Conservation (phyloP, 2,329 filamentous ascomycete genomes). For the Pestalotiopsis sp. region DNA sequence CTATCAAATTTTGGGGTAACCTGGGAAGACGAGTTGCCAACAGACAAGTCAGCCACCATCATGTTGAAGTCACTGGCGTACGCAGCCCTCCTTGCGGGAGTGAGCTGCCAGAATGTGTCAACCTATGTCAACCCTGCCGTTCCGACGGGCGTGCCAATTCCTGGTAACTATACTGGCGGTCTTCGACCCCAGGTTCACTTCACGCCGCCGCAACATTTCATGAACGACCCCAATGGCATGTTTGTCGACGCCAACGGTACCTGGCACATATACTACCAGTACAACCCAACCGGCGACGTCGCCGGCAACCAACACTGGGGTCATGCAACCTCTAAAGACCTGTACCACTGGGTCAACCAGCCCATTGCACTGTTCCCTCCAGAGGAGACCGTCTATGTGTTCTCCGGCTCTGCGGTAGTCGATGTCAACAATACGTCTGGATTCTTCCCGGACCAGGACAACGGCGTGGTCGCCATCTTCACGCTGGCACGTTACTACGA, state of each 20-base stretch:
- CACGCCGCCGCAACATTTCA: conserved; percentile 54
- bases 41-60: neutral
- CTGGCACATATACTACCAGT: conserved; percentile 69
- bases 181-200: conserved; percentile 59
- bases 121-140: conserved; percentile 32
- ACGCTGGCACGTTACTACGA: conserved; percentile 38
- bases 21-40: neutral
- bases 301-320: conserved; percentile 60
- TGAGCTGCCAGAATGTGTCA: conserved; percentile 18
- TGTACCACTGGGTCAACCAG: conserved; percentile 69
- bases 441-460: conserved; percentile 63
- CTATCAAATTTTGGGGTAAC: neutral
- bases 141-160: conserved; percentile 28
- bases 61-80: neutral
- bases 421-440: conserved; percentile 68
- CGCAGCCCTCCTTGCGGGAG: neutral
- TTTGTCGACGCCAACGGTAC: conserved; percentile 59
- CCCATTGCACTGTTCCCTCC: conserved; percentile 61
- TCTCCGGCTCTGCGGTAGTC: conserved; percentile 59
- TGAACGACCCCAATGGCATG: conserved; percentile 69
- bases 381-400: conserved; percentile 47
- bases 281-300: conserved; percentile 29
- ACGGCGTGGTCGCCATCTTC: conserved; percentile 66
- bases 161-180: conserved; percentile 30
- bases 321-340: conserved; percentile 63